Base-by-base conservation (phyloP, 208 protist species). In the Trypanosoma platydactyli region DNA sequence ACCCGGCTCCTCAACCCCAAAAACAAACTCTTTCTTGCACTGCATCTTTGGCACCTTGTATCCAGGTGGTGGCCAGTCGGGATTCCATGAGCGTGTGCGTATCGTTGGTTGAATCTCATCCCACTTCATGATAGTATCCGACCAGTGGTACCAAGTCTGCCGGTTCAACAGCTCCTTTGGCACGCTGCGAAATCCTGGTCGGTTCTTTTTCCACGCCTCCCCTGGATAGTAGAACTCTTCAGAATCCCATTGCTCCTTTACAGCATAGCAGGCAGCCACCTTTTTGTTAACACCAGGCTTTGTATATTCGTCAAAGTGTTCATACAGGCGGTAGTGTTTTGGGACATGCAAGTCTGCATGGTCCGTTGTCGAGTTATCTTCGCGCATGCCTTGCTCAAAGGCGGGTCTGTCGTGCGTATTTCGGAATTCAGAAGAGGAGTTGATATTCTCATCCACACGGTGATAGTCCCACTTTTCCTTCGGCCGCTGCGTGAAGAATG, bases 301-400 rank as follows among this genome's bases (percentile, higher is more conserved):
- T 57, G 84, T 92, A 70, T 95, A 95, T 73, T 92, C 86, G 62
- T 95, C 89, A 74, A 95, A 95, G 76, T 95, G 84, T 59, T 95
- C 86, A 75, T 95, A 89, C 40, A 95, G 64, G 38, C 86, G 86
- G 68, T 95, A 92, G 40, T 92, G 79, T 65, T 72, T 75, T 9
- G 89, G 89, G 16, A 84, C 91, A 74, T 95, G 86, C 35, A 91
- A 65, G 40, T 79, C 81, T 12, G 81, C 89, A 68, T 88, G 77
- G 18, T 83, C 46, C 13, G 64, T 81, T 0, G 83, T 89, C 15
- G 79, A 84, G 71, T 89, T 89, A 56, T 95, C 89, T 75, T 91
- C 83, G 49, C 89, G 81, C 65, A 77, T 71, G 27, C 89, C 89
- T 55, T 92, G 71, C 41, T 79, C 84, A 62, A 95, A 95, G 16